Percentiles rank a stretch among this genome's conserved stretches.
Evolutionary conservation across 2,329 filamentous ascomycete genomes (phyloP).

Genomic region (Phialocephala subalpina): DNA sequence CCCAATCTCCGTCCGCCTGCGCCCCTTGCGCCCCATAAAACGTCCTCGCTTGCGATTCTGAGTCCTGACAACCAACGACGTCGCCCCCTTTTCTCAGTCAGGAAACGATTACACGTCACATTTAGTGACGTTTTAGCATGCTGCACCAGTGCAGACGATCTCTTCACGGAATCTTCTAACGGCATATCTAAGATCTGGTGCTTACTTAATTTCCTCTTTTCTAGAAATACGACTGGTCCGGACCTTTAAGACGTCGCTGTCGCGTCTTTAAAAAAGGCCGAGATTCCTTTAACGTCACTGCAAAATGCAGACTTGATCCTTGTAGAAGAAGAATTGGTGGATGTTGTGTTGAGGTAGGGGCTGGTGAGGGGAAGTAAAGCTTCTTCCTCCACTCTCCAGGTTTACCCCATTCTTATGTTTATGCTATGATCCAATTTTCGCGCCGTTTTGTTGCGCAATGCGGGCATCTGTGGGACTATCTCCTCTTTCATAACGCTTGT

Average conservation of each 20-base stretch:
- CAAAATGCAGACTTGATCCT: background rate
- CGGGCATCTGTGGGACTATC: background rate
- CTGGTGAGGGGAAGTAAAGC: background rate
- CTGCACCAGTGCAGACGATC: background rate
- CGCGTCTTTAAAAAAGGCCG: background rate
- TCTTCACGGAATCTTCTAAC: background rate
- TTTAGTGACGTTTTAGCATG: background rate
- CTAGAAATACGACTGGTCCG: background rate
- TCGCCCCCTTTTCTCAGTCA: background rate
- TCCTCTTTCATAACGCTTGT: background rate
- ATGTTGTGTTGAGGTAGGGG: background rate
- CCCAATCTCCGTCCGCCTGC: background rate
- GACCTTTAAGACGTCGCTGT: background rate
- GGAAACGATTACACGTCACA: background rate
- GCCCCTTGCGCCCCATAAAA: constrained; percentile 1
- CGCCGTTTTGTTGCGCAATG: background rate
- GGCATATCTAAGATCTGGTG: background rate
- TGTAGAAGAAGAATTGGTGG: background rate
- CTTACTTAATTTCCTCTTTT: background rate
- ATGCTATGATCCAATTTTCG: background rate
- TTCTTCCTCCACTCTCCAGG: constrained; percentile 4
- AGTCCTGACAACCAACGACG: background rate
- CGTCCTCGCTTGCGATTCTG: background rate
- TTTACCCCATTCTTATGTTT: background rate
- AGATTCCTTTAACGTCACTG: constrained; percentile 1